Evolutionary conservation across 192 early-diverging fungal species (phyloP), one percentile per base, ranked within the genome.

Genomic region (Podila epigama): DNA sequence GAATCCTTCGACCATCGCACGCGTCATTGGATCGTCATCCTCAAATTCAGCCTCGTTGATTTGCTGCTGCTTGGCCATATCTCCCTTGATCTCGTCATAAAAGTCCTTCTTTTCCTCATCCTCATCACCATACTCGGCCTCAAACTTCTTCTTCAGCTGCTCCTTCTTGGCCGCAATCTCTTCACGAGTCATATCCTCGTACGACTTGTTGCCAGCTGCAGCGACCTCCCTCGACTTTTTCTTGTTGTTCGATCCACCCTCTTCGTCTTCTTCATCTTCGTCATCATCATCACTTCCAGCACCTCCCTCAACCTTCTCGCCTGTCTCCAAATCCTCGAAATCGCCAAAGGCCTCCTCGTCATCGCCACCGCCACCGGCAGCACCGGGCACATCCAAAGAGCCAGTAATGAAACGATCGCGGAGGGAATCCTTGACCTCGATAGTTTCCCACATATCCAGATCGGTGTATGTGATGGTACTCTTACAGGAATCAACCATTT

Each of bases 101-200:
- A 93, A 92, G 79, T 94, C 93, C 70, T 85, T 78, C 60, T 87
- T 86, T 58, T 86, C 86, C 60, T 88, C 88, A 9, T 82, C 86
- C 1, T 88, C 90, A 44, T 92, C 92, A 48, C 91, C 95, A 73
- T 96, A 96, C 63, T 97, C 82, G 34, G 92, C 92, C 80, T 96
- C 94, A 79, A 98, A 99, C 82, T 96, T 97, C 66, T 87, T 91
- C 72, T 95, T 95, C 48, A 99, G 87, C 65, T 93, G 89, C 68
- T 92, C 93, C 79, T 96, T 95, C 81, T 91, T 93, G 54, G 88
- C 89, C 3, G 90, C 87, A 69, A 97, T 83, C 9, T 83, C 91
- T 51, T 87, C 88, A 67, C 84, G 82, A 28, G 88, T 86, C 27
- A 86, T 82, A 29, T 89, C 83, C 8, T 87, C 81, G 27, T 86